Base-by-base conservation (phyloP, 169 alveolate species). In the Amoebophrya sp. region DNA sequence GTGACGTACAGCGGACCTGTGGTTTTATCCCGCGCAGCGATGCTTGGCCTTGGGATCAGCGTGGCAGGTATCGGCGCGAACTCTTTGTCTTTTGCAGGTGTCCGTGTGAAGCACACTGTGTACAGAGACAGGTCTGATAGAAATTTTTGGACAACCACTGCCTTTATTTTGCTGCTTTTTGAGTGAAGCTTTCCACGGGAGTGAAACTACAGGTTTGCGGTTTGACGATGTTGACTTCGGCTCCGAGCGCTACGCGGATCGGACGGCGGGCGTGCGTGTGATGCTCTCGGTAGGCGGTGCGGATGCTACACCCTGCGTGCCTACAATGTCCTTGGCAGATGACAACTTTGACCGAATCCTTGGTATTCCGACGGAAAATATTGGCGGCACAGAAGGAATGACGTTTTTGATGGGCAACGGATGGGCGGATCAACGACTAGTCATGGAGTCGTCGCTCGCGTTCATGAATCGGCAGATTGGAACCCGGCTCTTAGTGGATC, bases 401-500 rank as follows among this genome's bases (percentile, higher is more conserved):
- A 26, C 83, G 36, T 65, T 65, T 18, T 36, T 65, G 36, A 36
- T 12, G 33, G 83, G 83, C 83, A 65, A 65, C 83, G 83, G 83
- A 36, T 65, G 83, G 83, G n/a, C 18, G 10, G 83, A 65, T 26
- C 38, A 29, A 0, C 38, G 18, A 36, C 83, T 65, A 36, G 0
- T 0, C 36, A 6, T 65, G 83, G 36, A 65, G 33, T 29, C 33
- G 2, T 65, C 83, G 36, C 83, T 65, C 38, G 39, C 83, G 83
- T 65, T 26, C 83, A 65, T 65, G 83, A 65, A 65, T 36, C 83
- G 83, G 36, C 83, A 65, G 83, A 18, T 65, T 18, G 83, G 83
- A 18, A 29, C 10, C 38, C 83, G 83, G 83, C 33, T 65, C 38
- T 18, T 65, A 36, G 39, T 65, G 39, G 83, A 65, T 36, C 33